These are phyloP conservation scores for Vigna unguiculata DNA, from an alignment of 306 rosid genomes.

Conservation along the genomic window DNA sequence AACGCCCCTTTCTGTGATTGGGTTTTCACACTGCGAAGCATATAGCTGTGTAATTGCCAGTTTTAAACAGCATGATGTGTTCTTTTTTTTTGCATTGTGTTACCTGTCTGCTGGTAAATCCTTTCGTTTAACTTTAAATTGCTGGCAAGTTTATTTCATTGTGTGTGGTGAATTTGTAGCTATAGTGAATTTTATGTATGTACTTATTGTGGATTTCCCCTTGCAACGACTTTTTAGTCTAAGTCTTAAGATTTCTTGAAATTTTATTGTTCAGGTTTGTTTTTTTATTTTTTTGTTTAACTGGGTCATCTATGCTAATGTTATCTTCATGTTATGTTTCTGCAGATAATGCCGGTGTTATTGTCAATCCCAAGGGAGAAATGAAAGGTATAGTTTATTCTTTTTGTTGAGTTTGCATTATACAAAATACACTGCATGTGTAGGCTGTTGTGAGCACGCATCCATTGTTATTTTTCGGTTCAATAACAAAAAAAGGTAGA, in stretches of 20 bases:
- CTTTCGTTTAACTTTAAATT: background rate
- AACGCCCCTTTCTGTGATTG: slow-evolving; percentile 5
- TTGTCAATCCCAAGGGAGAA: slow-evolving; percentile 91
- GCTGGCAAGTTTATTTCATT: too few species aligned
- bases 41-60: slow-evolving; percentile 44
- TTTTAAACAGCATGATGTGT: slow-evolving; percentile 54
- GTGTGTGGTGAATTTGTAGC: background rate
- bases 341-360: slow-evolving; percentile 90
- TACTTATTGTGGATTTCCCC: background rate
- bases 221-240: background rate
- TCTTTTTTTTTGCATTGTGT: slow-evolving; percentile 44
- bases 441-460: background rate
- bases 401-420: background rate
- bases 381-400: slow-evolving; percentile 69
- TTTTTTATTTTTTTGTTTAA: background rate
- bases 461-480: background rate
- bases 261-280: background rate
- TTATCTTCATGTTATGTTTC: background rate
- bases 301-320: background rate
- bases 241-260: background rate
- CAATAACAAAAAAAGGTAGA: too few species aligned
- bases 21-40: slow-evolving; percentile 48
- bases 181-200: background rate
- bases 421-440: background rate
- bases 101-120: slow-evolving; percentile 61